Conservation (phyloP, 2,329 filamentous ascomycete species). For the Pseudogymnoascus sp. region DNA sequence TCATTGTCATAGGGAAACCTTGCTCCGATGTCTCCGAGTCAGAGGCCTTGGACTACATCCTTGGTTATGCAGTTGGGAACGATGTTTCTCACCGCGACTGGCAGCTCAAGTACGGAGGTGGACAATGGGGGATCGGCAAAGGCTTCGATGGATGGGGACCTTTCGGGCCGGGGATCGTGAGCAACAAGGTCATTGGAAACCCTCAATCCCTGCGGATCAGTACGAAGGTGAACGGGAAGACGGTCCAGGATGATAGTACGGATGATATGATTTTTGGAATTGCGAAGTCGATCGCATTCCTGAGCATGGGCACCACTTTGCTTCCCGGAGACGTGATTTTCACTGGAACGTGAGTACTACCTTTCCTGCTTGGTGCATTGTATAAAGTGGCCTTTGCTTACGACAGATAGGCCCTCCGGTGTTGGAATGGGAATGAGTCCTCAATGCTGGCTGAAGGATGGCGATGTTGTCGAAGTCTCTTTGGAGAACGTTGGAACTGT, state of each 20-base stretch:
- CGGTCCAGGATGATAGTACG: conserved; percentile 48
- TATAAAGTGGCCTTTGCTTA: not conserved
- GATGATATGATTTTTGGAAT: conserved; percentile 56
- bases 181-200: conserved; percentile 43
- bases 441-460: conserved; percentile 59
- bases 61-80: conserved; percentile 68
- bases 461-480: conserved; percentile 60
- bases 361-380: conserved; percentile 8
- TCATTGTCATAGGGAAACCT: conserved; percentile 61
- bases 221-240: conserved; percentile 51
- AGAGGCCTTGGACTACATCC: conserved; percentile 59
- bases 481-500: conserved; percentile 58
- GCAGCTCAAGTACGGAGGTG: conserved; percentile 58
- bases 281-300: conserved; percentile 47
- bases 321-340: conserved; percentile 58
- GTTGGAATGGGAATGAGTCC: conserved; percentile 63
- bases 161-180: conserved; percentile 63
- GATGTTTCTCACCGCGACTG: conserved; percentile 75
- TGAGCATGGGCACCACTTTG: conserved; percentile 54
- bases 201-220: conserved; percentile 48
- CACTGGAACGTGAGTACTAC: conserved; percentile 48
- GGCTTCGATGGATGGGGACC: conserved; percentile 70
- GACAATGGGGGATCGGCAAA: conserved; percentile 65
- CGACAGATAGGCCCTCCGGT: conserved; percentile 46
- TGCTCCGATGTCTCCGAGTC: conserved; percentile 56